Evolutionary conservation across 768 basidiomycete species (phyloP).

Genomic region (Tulasnella sp.): DNA sequence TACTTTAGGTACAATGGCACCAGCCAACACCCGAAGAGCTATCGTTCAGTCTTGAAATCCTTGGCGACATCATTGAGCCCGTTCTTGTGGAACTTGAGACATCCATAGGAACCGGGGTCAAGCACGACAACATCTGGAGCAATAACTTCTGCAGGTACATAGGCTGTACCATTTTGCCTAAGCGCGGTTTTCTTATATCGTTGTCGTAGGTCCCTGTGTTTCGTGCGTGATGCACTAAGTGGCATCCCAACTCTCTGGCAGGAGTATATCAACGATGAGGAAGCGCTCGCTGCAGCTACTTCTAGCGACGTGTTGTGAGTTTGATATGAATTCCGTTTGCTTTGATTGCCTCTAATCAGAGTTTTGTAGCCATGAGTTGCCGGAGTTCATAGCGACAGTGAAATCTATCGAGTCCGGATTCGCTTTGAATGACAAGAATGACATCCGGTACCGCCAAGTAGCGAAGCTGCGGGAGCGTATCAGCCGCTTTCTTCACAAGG

Average conservation of each 20-base stretch:
- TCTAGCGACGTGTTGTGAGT: conserved; percentile 63
- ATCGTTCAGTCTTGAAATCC: conserved; percentile 55
- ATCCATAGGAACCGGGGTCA: conserved; percentile 37
- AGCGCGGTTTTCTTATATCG: conserved; percentile 1
- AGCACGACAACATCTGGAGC: conserved; percentile 54
- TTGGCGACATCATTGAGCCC: conserved; percentile 40
- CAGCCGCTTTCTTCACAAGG: conserved; percentile 54
- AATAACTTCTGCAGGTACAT: conserved; percentile 77
- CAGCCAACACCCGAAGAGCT: conserved; percentile 65
- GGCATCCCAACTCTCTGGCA: conserved; percentile 65
- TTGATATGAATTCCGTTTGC: neutral
- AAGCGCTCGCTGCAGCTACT: conserved; percentile 44
- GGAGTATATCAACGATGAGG: conserved; percentile 33
- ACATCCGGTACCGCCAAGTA: conserved; percentile 61
- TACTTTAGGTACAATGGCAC: conserved; percentile 66
- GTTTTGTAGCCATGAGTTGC: conserved; percentile 37
- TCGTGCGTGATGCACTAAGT: conserved; percentile 61
- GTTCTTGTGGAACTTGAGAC: neutral
- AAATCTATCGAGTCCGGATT: conserved; percentile 66
- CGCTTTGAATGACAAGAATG: conserved; percentile 55
- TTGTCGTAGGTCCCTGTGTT: conserved; percentile 45
- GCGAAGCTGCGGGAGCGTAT: conserved; percentile 47
- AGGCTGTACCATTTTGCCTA: conserved; percentile 21
- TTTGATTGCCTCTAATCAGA: neutral
- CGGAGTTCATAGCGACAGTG: conserved; percentile 54